Evolutionary conservation across 2,329 filamentous ascomycete species (phyloP).

Genomic region (Aspergillus sojae): DNA sequence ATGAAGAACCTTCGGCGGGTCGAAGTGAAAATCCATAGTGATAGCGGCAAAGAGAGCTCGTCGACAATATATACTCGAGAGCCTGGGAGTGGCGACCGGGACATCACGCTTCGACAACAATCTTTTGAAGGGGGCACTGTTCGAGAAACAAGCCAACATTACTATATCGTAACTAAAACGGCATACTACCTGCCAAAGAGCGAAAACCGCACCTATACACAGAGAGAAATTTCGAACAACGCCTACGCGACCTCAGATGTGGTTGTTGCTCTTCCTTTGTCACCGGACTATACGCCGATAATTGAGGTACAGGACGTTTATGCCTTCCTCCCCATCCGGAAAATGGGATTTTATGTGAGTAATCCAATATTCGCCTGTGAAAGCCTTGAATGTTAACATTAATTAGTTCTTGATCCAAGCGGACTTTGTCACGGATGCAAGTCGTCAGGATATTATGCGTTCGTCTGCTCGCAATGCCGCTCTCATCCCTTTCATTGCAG

Average conservation of each 20-base stretch:
- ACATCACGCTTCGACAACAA: not conserved
- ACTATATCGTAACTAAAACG: conserved; percentile 36
- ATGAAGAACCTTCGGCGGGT: conserved; percentile 44
- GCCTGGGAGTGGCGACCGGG: not conserved
- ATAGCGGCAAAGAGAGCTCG: conserved; percentile 16
- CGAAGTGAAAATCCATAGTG: conserved; percentile 3
- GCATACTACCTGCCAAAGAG: conserved; percentile 21
- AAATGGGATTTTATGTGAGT: conserved; percentile 47
- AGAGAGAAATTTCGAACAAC: not conserved
- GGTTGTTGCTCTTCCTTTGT: conserved; percentile 52
- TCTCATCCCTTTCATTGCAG: conserved; percentile 40
- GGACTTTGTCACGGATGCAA: conserved; percentile 54
- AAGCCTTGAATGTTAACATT: conserved; percentile 6
- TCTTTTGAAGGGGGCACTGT: not conserved
- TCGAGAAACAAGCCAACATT: conserved; percentile 12
- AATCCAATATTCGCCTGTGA: not conserved
- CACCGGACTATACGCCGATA: conserved; percentile 33
- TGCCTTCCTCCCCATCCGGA: conserved; percentile 51
- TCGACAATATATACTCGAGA: conserved; percentile 7
- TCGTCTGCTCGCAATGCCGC: conserved; percentile 38
- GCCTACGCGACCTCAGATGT: conserved; percentile 35
- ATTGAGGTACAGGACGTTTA: conserved; percentile 48
- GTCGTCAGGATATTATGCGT: conserved; percentile 45
- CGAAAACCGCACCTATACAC: conserved; percentile 19
- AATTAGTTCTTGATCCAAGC: conserved; percentile 52